Conservation (phyloP, 495 filamentous ascomycete genomes). For the Penicillium paxilli region DNA sequence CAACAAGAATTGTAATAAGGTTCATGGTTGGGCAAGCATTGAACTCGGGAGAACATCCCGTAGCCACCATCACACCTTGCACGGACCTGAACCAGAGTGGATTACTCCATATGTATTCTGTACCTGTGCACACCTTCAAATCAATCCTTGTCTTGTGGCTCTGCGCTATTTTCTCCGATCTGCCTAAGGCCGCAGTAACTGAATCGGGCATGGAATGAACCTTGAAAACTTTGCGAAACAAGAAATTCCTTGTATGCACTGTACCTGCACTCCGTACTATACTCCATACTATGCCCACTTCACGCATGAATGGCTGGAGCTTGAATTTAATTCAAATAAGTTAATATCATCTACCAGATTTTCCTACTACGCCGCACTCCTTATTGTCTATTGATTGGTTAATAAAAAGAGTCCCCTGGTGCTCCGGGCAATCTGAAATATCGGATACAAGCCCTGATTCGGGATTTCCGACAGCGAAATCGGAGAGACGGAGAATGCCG, state of each 20-base stretch:
- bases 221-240: too few species aligned
- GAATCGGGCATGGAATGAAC: neutral
- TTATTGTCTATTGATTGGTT: neutral
- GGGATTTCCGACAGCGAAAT: neutral
- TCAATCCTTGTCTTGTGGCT: too few species aligned
- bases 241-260: too few species aligned
- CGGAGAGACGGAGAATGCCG: neutral
- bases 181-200: neutral
- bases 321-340: slow-evolving; percentile 1
- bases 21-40: slow-evolving; percentile 4
- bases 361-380: too few species aligned
- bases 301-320: neutral
- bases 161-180: neutral
- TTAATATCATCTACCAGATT: neutral
- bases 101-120: too few species aligned
- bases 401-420: neutral
- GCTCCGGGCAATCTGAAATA: too few species aligned
- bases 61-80: slow-evolving; percentile 5
- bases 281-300: neutral
- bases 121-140: too few species aligned
- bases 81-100: slow-evolving; percentile 9
- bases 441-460: neutral
- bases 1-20: slow-evolving; percentile 5
- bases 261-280: too few species aligned
- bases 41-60: slow-evolving; percentile 12